These are phyloP conservation scores for Kodamaea fungicola DNA, from an alignment of 1,139 yeast species.

Conservation along the genomic window DNA sequence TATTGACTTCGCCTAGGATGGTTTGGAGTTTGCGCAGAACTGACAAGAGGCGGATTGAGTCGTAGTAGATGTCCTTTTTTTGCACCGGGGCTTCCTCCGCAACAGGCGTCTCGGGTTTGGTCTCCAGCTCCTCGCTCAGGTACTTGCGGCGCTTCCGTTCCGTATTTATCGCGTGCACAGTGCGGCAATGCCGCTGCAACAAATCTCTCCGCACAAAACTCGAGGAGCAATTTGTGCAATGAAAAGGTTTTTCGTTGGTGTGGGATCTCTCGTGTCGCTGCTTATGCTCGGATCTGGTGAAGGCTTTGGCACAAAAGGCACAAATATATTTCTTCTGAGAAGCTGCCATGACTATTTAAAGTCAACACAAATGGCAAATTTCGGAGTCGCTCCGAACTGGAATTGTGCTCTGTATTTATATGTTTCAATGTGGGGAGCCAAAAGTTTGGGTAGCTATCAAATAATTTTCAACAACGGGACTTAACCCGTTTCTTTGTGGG, in stretches of 20 bases:
- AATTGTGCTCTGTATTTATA: background rate
- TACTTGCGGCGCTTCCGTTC: background rate
- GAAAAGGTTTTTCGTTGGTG: constrained; percentile 79
- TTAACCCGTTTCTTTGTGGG: background rate
- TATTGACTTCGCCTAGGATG: constrained; percentile 17
- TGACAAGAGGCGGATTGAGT: constrained; percentile 31
- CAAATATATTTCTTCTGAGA: constrained; percentile 67
- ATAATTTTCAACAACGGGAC: background rate
- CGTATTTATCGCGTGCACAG: constrained; percentile 48
- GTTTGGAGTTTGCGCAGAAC: constrained; percentile 30
- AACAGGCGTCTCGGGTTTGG: background rate
- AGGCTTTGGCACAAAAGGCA: constrained; percentile 77
- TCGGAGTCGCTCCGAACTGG: background rate
- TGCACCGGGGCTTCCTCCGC: constrained; percentile 7
- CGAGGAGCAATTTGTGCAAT: constrained; percentile 66
- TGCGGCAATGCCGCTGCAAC: constrained; percentile 71
- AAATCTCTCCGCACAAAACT: constrained; percentile 76
- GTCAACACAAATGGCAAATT: background rate
- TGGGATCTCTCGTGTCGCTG: constrained; percentile 82
- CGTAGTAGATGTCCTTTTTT: constrained; percentile 15
- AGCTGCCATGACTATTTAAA: constrained; percentile 24
- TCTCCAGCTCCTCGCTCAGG: background rate
- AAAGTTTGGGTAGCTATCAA: background rate
- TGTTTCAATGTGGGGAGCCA: background rate
- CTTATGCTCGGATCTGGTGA: constrained; percentile 78